Conservation (phyloP, 2,329 filamentous ascomycete species). For the Colletotrichum chrysophilum region DNA sequence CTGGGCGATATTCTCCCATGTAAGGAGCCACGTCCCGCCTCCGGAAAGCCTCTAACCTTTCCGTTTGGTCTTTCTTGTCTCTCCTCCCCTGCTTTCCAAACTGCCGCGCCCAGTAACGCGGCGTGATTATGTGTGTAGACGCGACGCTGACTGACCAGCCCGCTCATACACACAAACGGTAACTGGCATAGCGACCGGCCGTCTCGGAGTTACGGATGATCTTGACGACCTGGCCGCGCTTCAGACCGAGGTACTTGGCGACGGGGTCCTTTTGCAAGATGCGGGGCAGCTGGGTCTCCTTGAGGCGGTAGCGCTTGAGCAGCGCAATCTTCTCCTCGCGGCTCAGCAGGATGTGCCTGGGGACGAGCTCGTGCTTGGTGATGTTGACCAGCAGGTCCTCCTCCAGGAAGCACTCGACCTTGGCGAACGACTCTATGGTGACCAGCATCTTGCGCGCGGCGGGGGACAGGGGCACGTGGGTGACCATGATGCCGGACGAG, state of each 20-base stretch:
- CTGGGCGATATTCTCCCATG: not conserved
- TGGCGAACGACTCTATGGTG: slow-evolving; percentile 74
- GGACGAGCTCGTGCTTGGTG: slow-evolving; percentile 95
- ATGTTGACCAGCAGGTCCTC: slow-evolving; percentile 97
- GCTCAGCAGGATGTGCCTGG: slow-evolving; percentile 89
- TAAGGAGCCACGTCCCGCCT: not conserved
- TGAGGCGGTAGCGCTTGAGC: slow-evolving; percentile 88
- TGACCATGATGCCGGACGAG: slow-evolving; percentile 91
- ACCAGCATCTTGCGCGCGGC: slow-evolving; percentile 88
- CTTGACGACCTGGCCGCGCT: slow-evolving; percentile 95
- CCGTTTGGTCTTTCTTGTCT: not conserved
- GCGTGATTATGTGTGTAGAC: not conserved
- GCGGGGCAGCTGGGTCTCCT: slow-evolving; percentile 95
- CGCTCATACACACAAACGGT: slow-evolving; percentile 71
- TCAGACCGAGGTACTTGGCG: slow-evolving; percentile 87
- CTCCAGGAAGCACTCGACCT: slow-evolving; percentile 95
- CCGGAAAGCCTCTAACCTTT: not conserved
- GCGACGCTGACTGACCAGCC: not conserved
- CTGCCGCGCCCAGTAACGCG: not conserved
- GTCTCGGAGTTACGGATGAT: slow-evolving; percentile 97
- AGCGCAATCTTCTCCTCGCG: slow-evolving; percentile 87
- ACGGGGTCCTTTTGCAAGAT: slow-evolving; percentile 94
- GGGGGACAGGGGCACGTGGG: slow-evolving; percentile 79
- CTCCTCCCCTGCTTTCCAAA: not conserved
- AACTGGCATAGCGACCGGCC: slow-evolving; percentile 94